Evolutionary conservation across 140 eudicot species (phyloP).

Genomic region (Stevia rebaudiana): DNA sequence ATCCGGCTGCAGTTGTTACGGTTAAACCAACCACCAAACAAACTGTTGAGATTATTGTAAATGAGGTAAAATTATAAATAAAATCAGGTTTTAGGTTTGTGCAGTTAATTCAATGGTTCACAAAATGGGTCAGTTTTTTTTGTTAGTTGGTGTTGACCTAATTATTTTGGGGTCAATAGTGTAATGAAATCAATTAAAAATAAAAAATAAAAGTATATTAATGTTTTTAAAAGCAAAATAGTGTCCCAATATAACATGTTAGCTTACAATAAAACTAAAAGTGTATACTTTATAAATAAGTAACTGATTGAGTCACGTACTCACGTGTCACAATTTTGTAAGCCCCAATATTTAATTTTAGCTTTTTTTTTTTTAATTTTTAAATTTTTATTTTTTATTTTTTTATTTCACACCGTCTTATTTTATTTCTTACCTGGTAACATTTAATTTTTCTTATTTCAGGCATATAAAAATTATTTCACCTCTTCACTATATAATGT

Average conservation of each 20-base stretch:
- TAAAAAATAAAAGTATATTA: background rate
- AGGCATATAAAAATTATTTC: background rate
- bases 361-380: too few species aligned
- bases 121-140: background rate
- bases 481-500: background rate
- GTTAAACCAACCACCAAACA: conserved; percentile 79
- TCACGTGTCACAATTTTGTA: too few species aligned
- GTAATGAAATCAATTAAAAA: background rate
- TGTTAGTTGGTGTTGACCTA: background rate
- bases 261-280: background rate
- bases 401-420: too few species aligned
- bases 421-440: too few species aligned
- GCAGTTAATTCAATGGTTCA: background rate
- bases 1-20: conserved; percentile 74
- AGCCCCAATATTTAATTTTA: too few species aligned
- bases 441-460: too few species aligned
- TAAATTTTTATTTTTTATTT: too few species aligned
- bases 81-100: background rate
- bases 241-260: too few species aligned
- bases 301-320: too few species aligned
- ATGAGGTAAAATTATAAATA: conserved; percentile 46
- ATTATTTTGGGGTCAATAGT: background rate
- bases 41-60: conserved; percentile 75
- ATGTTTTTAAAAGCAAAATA: background rate
- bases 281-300: too few species aligned